Percentiles rank a stretch among this genome's conserved stretches.
Conservation (phyloP, 2,329 filamentous ascomycete species). For the Mariannaea sp. region DNA sequence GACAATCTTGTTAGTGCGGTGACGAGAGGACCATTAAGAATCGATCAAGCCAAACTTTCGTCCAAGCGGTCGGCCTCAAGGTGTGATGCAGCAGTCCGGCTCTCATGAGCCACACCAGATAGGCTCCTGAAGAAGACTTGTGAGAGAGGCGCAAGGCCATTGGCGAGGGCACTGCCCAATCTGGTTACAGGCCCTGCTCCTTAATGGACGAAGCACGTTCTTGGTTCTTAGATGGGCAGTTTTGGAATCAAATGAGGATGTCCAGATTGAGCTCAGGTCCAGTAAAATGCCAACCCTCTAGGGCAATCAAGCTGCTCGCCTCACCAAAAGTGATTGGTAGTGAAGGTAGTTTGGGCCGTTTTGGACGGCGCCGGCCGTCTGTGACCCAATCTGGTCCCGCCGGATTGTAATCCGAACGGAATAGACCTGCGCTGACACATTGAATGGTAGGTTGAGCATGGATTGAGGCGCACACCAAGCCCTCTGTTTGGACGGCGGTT, state of each 20-base stretch:
- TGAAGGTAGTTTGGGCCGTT: slow-evolving; percentile 32
- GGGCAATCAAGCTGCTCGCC: slow-evolving; percentile 31
- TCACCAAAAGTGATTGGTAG: slow-evolving; percentile 36
- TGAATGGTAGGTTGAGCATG: slow-evolving; percentile 27
- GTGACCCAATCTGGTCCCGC: slow-evolving; percentile 35
- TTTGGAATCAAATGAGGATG: slow-evolving; percentile 27
- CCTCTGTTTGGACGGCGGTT: slow-evolving; percentile 28
- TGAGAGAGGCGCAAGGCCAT: slow-evolving; percentile 28
- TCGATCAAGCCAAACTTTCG: slow-evolving; percentile 18
- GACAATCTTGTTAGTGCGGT: slow-evolving; percentile 27
- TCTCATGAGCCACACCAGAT: slow-evolving; percentile 26
- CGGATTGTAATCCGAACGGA: slow-evolving; percentile 34
- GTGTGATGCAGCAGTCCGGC: slow-evolving; percentile 31
- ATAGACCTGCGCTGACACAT: slow-evolving; percentile 11
- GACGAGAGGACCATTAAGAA: slow-evolving; percentile 30
- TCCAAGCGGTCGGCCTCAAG: slow-evolving; percentile 26
- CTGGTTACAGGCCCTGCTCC: slow-evolving; percentile 29
- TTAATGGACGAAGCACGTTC: slow-evolving; percentile 19
- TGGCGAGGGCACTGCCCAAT: slow-evolving; percentile 26
- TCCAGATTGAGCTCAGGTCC: slow-evolving; percentile 22
- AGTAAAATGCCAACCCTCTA: slow-evolving; percentile 29
- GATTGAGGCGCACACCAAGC: slow-evolving; percentile 33
- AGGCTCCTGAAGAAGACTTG: slow-evolving; percentile 31
- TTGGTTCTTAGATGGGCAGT: slow-evolving; percentile 29
- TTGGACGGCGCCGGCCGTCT: slow-evolving; percentile 32